phyloP scores from a whole-genome alignment of 2,329 filamentous ascomycete genomes.

The Cladosporium velox region DNA sequence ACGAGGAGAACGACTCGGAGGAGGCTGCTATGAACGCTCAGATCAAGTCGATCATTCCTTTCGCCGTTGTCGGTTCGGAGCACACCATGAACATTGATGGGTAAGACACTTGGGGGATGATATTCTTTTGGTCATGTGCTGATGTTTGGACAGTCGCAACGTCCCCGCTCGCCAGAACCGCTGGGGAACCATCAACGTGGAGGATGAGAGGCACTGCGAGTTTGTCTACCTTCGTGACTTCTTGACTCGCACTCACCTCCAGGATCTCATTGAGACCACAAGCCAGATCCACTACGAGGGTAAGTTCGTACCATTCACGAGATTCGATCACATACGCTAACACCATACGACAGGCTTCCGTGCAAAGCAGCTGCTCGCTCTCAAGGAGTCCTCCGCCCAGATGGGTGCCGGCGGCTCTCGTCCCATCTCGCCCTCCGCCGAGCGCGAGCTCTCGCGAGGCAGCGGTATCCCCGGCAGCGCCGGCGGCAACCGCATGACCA shows the following conservation, averaged over 20 bases:
- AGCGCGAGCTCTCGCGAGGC: constrained; percentile 69
- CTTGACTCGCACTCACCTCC: constrained; percentile 94
- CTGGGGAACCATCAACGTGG: constrained; percentile 99
- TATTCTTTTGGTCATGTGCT: not conserved
- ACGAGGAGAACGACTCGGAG: constrained; percentile 97
- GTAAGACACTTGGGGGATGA: not conserved
- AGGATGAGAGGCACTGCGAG: constrained; percentile 99
- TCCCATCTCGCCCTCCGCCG: constrained; percentile 92
- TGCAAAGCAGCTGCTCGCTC: constrained; percentile 93
- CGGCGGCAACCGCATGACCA: constrained; percentile 88
- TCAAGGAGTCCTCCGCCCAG: constrained; percentile 96
- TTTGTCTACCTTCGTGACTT: constrained; percentile 98
- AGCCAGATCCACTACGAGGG: constrained; percentile 98
- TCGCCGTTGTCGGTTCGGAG: constrained; percentile 96
- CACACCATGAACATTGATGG: constrained; percentile 97
- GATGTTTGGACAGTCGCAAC: constrained; percentile 12
- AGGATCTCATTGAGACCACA: constrained; percentile 98
- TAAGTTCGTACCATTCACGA: not conserved
- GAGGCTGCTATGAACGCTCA: constrained; percentile 90
- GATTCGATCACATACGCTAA: constrained; percentile 39
- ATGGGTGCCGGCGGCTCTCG: constrained; percentile 69
- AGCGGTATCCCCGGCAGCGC: constrained; percentile 53
- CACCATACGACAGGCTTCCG: constrained; percentile 68
- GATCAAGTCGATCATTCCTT: constrained; percentile 97
- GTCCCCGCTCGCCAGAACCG: constrained; percentile 90